These are phyloP conservation scores for Delonix regia DNA, from an alignment of 306 rosid species.

Conservation along the genomic window DNA sequence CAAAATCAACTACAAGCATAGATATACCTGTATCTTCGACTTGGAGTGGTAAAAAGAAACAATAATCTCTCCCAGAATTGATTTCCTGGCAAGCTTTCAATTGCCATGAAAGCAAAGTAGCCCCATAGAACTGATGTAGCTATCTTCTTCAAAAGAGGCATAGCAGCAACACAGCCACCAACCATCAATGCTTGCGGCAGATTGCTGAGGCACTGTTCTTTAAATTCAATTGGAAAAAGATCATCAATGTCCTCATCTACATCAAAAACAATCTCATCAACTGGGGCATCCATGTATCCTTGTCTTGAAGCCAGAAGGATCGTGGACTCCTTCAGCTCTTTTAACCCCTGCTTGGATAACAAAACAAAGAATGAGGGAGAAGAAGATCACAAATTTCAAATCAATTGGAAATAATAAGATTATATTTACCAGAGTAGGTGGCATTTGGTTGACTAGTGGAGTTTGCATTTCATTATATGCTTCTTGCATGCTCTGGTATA, in stretches of 20 bases:
- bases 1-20: conserved; percentile 27
- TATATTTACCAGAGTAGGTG: conserved; percentile 72
- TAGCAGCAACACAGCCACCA: conserved; percentile 84
- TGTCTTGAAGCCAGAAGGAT: conserved; percentile 69
- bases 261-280: conserved; percentile 81
- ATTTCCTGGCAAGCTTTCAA: conserved; percentile 97
- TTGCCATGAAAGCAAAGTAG: conserved; percentile 97
- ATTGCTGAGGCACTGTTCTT: conserved; percentile 96
- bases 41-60: conserved; percentile 90
- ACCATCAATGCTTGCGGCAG: conserved; percentile 85
- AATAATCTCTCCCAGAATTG: conserved; percentile 96
- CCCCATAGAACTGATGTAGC: conserved; percentile 99
- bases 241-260: conserved; percentile 89
- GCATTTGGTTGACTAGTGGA: conserved; percentile 83
- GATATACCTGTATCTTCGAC: conserved; percentile 90
- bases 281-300: conserved; percentile 90
- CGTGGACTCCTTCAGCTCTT: conserved; percentile 85
- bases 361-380: conserved; percentile 21
- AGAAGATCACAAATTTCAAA: conserved; percentile 18
- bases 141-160: conserved; percentile 92
- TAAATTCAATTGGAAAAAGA: conserved; percentile 89
- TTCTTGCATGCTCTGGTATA: conserved; percentile 81
- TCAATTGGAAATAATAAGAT: conserved; percentile 27
- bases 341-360: conserved; percentile 65
- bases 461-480: conserved; percentile 91